A percentile compares a stretch with the other conserved stretches of the same genome.
These are phyloP conservation scores for Coemansia nantahalensis DNA, from an alignment of 192 early-diverging fungal genomes.

Conservation along the genomic window DNA sequence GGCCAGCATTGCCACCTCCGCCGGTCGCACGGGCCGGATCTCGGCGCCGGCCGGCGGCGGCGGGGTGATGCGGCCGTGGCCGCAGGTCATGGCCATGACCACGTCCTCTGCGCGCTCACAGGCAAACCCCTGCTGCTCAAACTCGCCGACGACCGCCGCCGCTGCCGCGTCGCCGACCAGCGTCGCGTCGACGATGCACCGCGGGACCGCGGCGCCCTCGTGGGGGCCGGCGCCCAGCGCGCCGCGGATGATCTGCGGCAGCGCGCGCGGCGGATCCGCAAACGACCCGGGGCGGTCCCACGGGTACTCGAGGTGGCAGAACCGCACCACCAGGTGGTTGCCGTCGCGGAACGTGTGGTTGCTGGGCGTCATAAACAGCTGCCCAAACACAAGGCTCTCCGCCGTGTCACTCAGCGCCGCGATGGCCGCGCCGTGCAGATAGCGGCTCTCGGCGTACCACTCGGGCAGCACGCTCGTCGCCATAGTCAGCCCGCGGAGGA, in stretches of 20 bases:
- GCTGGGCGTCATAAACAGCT: slow-evolving; percentile 22
- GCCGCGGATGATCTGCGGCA: slow-evolving; percentile 8
- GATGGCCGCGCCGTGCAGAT: slow-evolving; percentile 16
- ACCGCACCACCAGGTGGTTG: slow-evolving; percentile 26
- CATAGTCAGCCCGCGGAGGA: too few relatives aligned
- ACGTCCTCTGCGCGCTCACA: slow-evolving; percentile 19
- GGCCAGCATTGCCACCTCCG: background rate
- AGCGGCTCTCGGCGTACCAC: slow-evolving; percentile 34
- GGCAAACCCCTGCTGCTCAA: slow-evolving; percentile 6
- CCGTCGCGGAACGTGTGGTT: slow-evolving; percentile 20
- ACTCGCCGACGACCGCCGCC: slow-evolving; percentile 3
- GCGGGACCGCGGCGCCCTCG: background rate
- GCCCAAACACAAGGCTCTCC: slow-evolving; percentile 25
- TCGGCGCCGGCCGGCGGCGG: background rate
- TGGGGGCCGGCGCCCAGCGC: background rate
- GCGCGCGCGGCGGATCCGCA: slow-evolving; percentile 23
- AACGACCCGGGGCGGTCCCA: slow-evolving; percentile 23
- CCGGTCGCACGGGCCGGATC: background rate
- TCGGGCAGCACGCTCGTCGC: slow-evolving; percentile 18
- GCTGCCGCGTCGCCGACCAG: slow-evolving; percentile 1
- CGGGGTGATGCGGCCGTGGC: background rate
- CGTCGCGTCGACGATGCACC: slow-evolving; percentile 32
- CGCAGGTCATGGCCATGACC: slow-evolving; percentile 8
- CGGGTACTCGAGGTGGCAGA: slow-evolving; percentile 39
- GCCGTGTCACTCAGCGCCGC: slow-evolving; percentile 9